Evolutionary conservation across 2,329 filamentous ascomycete genomes (phyloP).

Genomic region (Fusarium albosuccineum): DNA sequence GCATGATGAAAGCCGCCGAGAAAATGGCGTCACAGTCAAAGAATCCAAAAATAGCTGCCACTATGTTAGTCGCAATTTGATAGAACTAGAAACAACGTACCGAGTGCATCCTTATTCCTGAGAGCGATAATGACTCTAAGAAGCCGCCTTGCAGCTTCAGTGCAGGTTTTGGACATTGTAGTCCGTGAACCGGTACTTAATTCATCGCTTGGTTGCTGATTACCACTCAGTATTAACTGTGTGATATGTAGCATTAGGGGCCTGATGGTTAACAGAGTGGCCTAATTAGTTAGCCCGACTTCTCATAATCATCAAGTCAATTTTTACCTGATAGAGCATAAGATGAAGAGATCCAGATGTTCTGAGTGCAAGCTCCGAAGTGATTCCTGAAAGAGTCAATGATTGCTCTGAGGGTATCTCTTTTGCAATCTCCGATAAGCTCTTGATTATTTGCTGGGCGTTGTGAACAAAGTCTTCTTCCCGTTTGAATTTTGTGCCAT

Average conservation of each 20-base stretch:
- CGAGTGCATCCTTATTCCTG: neutral
- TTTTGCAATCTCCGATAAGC: neutral
- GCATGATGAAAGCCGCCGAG: conserved; percentile 1
- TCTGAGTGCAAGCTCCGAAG: neutral
- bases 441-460: neutral
- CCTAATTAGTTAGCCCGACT: neutral
- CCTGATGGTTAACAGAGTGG: neutral
- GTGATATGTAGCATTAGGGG: neutral
- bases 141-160: neutral
- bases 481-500: conserved; percentile 1
- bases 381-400: neutral
- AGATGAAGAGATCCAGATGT: neutral
- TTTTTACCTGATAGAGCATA: neutral
- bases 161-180: neutral
- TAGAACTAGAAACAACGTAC: neutral
- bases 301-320: neutral
- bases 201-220: neutral
- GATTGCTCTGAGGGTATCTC: conserved; percentile 3
- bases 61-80: too few species aligned
- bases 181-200: neutral
- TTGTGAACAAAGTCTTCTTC: conserved; percentile 1
- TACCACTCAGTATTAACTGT: neutral
- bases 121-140: neutral
- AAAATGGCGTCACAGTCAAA: conserved; percentile 1
- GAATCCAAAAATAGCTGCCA: neutral